Percentiles rank a stretch among this genome's conserved stretches.
These are phyloP conservation scores for Hypoxylon rubiginosum DNA, from an alignment of 2,329 filamentous ascomycete genomes.

Conservation along the genomic window DNA sequence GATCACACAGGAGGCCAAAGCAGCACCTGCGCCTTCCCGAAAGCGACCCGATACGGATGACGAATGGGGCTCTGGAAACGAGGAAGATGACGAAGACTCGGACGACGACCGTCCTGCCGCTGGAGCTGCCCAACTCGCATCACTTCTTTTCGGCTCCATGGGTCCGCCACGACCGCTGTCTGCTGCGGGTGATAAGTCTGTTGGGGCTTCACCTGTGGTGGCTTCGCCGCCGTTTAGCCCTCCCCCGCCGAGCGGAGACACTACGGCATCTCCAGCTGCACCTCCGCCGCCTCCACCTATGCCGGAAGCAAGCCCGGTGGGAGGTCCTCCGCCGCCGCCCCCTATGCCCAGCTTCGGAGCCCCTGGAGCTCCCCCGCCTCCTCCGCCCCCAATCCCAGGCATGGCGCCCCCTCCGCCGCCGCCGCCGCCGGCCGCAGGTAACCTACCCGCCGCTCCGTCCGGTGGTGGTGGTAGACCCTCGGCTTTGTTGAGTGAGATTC, in stretches of 20 bases:
- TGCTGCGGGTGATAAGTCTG: constrained; percentile 78
- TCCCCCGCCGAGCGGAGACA: constrained; percentile 52
- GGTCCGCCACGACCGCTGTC: constrained; percentile 90
- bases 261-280: constrained; percentile 48
- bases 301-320: constrained; percentile 51
- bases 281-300: constrained; percentile 57
- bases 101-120: constrained; percentile 85
- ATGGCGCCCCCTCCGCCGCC: constrained; percentile 60
- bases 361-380: constrained; percentile 59
- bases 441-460: constrained; percentile 61
- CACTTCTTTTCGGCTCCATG: constrained; percentile 97
- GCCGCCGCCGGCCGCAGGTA: constrained; percentile 59
- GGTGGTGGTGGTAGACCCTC: constrained; percentile 63
- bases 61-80: constrained; percentile 87
- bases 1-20: constrained; percentile 74
- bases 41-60: constrained; percentile 69
- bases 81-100: constrained; percentile 75
- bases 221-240: constrained; percentile 54
- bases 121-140: constrained; percentile 91
- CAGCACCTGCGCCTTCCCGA: constrained; percentile 62
- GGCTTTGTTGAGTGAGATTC: constrained; percentile 85
- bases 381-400: constrained; percentile 59
- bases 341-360: constrained; percentile 57
- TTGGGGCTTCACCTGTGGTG: constrained; percentile 56
- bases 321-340: constrained; percentile 55